Percentiles rank a stretch among this genome's conserved stretches.
Evolutionary conservation across 228 moss, liverwort and hornwort genomes (phyloP).

Genomic region (Sphagnum magellanicum): DNA sequence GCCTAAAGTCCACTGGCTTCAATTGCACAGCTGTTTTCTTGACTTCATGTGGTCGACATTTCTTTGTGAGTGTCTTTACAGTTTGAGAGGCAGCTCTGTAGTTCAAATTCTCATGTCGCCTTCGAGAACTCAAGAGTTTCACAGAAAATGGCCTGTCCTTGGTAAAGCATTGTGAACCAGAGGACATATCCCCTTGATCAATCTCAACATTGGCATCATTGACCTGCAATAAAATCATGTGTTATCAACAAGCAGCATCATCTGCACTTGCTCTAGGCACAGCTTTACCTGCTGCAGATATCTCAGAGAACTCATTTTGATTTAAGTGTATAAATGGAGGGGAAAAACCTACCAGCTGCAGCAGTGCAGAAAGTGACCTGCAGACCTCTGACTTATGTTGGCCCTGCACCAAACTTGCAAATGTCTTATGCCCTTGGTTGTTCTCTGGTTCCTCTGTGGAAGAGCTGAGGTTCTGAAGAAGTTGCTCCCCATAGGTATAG

Average conservation of each 20-base stretch:
- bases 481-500: slow-evolving; percentile 36
- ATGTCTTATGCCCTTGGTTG: slow-evolving; percentile 17
- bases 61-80: not conserved
- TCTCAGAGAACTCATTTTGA: slow-evolving; percentile 5
- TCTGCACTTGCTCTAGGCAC: not conserved
- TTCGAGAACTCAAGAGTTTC: not conserved
- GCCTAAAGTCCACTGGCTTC: not conserved
- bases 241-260: not conserved
- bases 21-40: not conserved
- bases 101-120: not conserved
- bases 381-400: slow-evolving; percentile 4
- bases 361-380: slow-evolving; percentile 10
- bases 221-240: not conserved
- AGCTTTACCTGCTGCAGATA: slow-evolving; percentile 7
- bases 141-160: slow-evolving; percentile 1
- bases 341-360: slow-evolving; percentile 8
- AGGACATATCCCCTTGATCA: not conserved
- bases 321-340: not conserved
- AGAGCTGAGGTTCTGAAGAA: slow-evolving; percentile 21
- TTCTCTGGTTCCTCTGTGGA: slow-evolving; percentile 9
- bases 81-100: not conserved
- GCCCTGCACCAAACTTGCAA: slow-evolving; percentile 12
- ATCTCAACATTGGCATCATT: slow-evolving; percentile 5
- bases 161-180: not conserved
- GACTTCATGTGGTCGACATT: not conserved